Evolutionary conservation across 2,329 filamentous ascomycete species (phyloP).

Genomic region (Exophiala sp.): DNA sequence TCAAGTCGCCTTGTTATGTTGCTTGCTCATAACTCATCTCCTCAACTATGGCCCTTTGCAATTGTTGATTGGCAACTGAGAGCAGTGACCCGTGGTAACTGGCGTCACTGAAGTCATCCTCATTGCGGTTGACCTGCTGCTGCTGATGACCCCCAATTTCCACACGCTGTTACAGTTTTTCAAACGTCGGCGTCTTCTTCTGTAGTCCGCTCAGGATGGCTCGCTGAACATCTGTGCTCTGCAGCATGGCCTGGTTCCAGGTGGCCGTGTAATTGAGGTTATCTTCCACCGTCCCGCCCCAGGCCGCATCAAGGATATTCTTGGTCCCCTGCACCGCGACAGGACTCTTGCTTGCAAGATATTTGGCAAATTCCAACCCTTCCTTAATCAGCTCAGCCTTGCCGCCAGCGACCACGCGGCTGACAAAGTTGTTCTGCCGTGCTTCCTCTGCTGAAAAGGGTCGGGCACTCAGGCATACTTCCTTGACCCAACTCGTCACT

Average conservation of each 20-base stretch:
- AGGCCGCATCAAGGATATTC: slow-evolving; percentile 73
- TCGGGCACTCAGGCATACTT: slow-evolving; percentile 42
- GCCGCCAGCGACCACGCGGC: slow-evolving; percentile 33
- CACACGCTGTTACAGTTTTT: slow-evolving; percentile 60
- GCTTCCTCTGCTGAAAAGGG: slow-evolving; percentile 43
- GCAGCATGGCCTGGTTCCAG: slow-evolving; percentile 80
- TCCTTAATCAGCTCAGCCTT: slow-evolving; percentile 59
- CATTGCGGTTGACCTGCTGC: too few species aligned
- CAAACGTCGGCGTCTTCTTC: slow-evolving; percentile 74
- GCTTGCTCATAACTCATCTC: too few species aligned
- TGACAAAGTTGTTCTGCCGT: slow-evolving; percentile 41
- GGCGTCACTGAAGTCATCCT: too few species aligned
- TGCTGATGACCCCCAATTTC: too few species aligned
- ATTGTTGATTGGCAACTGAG: too few species aligned
- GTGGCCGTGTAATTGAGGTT: slow-evolving; percentile 78
- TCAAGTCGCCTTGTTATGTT: background rate
- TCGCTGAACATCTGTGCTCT: slow-evolving; percentile 68
- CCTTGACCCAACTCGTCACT: slow-evolving; percentile 44
- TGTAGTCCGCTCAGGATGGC: slow-evolving; percentile 71
- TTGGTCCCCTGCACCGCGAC: slow-evolving; percentile 84
- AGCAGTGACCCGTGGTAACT: too few species aligned
- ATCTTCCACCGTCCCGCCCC: slow-evolving; percentile 71
- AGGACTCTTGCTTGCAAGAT: slow-evolving; percentile 75
- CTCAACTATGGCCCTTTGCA: too few species aligned
- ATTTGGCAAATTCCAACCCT: slow-evolving; percentile 56